These are phyloP conservation scores for Cylindrotheca closterium DNA, from an alignment of 108 stramenopile species.

Conservation along the genomic window DNA sequence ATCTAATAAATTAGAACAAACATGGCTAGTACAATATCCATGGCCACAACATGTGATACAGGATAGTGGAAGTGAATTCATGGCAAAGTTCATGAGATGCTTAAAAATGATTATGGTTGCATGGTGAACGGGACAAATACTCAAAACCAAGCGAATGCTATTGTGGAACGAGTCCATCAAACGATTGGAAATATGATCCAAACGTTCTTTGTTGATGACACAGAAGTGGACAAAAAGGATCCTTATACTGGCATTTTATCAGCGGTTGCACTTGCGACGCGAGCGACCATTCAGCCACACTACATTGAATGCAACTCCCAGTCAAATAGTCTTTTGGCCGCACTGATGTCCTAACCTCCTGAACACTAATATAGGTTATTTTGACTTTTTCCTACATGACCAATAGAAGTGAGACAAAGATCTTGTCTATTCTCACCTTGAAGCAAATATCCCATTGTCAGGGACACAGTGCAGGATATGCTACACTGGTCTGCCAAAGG, in stretches of 20 bases:
- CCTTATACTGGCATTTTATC: slow-evolving; percentile 3
- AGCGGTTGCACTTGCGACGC: slow-evolving; percentile 12
- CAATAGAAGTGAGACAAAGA: no score
- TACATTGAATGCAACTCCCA: slow-evolving; percentile 23
- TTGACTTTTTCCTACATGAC: no score
- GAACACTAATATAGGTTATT: no score
- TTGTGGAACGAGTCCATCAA: slow-evolving; percentile 27
- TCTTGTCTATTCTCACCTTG: no score
- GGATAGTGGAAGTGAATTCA: slow-evolving; percentile 50
- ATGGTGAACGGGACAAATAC: no score
- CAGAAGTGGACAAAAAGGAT: slow-evolving; percentile 1
- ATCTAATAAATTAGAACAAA: slow-evolving; percentile 9
- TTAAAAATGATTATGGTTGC: no score
- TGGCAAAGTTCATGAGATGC: slow-evolving; percentile 26
- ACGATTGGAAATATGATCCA: slow-evolving; percentile 22
- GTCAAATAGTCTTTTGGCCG: slow-evolving; percentile 24
- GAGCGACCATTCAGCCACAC: slow-evolving; percentile 16
- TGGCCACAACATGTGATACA: slow-evolving; percentile 18
- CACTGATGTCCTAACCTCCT: no score
- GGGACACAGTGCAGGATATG: no score
- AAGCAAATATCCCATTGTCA: no score
- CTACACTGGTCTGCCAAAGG: no score
- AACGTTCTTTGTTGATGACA: slow-evolving; percentile 3
- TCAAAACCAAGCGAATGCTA: slow-evolving; percentile 25
- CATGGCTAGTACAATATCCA: slow-evolving; percentile 44